These are phyloP conservation scores for Groenewaldozyma sp. DNA, from an alignment of 1,139 yeast species.

Conservation along the genomic window DNA sequence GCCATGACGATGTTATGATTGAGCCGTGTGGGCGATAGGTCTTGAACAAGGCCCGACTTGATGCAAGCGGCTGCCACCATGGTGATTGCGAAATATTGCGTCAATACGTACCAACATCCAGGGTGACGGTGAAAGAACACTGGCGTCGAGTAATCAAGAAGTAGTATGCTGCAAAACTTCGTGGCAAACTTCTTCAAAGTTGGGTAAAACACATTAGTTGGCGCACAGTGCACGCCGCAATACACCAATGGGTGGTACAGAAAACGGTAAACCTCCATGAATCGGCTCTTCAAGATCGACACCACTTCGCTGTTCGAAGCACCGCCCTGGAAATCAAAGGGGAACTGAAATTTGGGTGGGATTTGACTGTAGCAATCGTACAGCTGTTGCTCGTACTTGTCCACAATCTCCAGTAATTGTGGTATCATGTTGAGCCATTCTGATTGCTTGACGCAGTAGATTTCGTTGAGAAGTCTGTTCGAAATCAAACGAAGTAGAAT, in stretches of 20 bases:
- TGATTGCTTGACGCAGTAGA: conserved; percentile 11
- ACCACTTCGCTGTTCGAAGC: conserved; percentile 11
- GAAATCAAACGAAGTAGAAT: conserved; percentile 11
- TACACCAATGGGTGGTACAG: conserved; percentile 15
- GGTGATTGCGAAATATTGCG: conserved; percentile 11
- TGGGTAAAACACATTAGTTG: conserved; percentile 9
- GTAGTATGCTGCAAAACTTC: conserved; percentile 11
- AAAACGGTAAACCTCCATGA: conserved; percentile 14
- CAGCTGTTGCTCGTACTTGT: conserved; percentile 13
- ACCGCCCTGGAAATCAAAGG: conserved; percentile 8
- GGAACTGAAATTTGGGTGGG: conserved; percentile 12
- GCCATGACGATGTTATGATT: conserved; percentile 1
- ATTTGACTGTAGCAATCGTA: conserved; percentile 13
- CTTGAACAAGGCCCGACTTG: conserved; percentile 9
- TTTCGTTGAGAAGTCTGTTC: conserved; percentile 11
- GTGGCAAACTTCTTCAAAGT: conserved; percentile 11
- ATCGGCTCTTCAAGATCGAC: conserved; percentile 11
- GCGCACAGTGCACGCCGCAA: conserved; percentile 13
- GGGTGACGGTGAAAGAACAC: conserved; percentile 14
- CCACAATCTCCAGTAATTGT: conserved; percentile 10
- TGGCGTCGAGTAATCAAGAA: conserved; percentile 8
- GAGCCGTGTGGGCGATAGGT: neutral
- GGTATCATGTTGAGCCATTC: conserved; percentile 10
- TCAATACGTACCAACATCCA: conserved; percentile 14
- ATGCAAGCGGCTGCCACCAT: conserved; percentile 11